Percentiles rank a stretch among this genome's conserved stretches.
Evolutionary conservation across 1,139 yeast species (phyloP).

Genomic region (Chernovozyma sophiae-reginae): DNA sequence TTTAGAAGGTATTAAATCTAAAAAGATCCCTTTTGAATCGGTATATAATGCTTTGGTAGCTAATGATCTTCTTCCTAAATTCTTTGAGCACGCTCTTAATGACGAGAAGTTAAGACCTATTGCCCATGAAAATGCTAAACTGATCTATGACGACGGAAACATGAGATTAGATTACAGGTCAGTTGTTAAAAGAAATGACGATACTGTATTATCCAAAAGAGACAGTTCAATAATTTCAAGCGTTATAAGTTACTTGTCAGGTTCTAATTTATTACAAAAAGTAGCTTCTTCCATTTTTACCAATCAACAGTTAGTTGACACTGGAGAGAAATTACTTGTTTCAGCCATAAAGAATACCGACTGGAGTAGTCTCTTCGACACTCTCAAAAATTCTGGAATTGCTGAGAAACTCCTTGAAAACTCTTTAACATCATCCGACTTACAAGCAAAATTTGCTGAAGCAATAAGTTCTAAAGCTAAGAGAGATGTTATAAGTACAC

Average conservation of each 20-base stretch:
- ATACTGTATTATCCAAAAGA: constrained; percentile 13
- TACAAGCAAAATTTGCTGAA: constrained; percentile 13
- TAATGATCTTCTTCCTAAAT: constrained; percentile 16
- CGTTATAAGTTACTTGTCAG: constrained; percentile 19
- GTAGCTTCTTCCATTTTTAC: constrained; percentile 20
- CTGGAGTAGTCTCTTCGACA: constrained; percentile 17
- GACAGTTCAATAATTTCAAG: constrained; percentile 18
- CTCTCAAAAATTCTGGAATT: constrained; percentile 24
- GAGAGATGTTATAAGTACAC: constrained; percentile 10
- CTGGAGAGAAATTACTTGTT: constrained; percentile 18
- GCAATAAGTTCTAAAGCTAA: constrained; percentile 13
- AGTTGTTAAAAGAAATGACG: constrained; percentile 2
- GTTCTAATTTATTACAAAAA: constrained; percentile 20
- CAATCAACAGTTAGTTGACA: constrained; percentile 16
- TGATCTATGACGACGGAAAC: constrained; percentile 13
- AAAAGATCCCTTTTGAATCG: constrained; percentile 15
- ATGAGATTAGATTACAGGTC: constrained; percentile 8
- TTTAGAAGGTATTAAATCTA: constrained; percentile 13
- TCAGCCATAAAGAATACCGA: constrained; percentile 19
- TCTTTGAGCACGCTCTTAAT: constrained; percentile 20
- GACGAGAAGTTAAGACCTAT: constrained; percentile 18
- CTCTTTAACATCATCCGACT: constrained; percentile 13
- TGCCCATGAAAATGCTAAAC: constrained; percentile 18
- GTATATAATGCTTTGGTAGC: constrained; percentile 16
- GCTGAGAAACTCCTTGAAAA: constrained; percentile 16